phyloP scores from a whole-genome alignment of 2,329 filamentous ascomycete genomes.

The Fusarium praegraminearum region DNA sequence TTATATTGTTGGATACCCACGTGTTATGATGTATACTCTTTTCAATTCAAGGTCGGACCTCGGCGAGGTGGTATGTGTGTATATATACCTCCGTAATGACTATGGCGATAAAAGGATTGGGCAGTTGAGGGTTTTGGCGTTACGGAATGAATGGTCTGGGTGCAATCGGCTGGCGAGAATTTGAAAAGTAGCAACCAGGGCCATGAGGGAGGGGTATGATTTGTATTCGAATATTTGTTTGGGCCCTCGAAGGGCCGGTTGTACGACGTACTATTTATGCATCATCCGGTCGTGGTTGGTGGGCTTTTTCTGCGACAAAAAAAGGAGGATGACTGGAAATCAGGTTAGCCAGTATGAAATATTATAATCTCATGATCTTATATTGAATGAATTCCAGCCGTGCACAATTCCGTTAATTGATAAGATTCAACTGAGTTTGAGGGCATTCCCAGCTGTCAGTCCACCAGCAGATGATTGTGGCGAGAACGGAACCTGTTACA shows the following conservation, averaged over 20 bases:
- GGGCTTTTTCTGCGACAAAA: neutral
- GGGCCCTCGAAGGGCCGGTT: neutral
- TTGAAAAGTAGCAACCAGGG: conserved; percentile 18
- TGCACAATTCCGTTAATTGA: neutral
- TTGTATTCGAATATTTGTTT: neutral
- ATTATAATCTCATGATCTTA: neutral
- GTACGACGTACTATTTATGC: neutral
- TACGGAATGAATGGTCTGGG: conserved; percentile 9
- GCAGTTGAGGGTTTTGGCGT: conserved; percentile 29
- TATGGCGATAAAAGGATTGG: conserved; percentile 14
- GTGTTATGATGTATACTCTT: conserved; percentile 30
- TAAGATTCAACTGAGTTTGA: neutral
- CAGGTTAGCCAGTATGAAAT: conserved; percentile 5
- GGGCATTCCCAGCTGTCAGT: conserved; percentile 9
- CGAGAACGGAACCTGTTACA: conserved; percentile 3
- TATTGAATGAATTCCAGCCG: neutral
- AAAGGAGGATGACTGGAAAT: neutral
- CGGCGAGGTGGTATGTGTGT: conserved; percentile 6
- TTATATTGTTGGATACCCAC: conserved; percentile 40
- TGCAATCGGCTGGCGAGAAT: neutral
- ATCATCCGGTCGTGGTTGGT: neutral
- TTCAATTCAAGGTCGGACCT: conserved; percentile 10
- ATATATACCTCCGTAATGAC: conserved; percentile 21
- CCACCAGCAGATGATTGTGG: conserved; percentile 25
- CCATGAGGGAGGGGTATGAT: neutral